Percentiles rank a stretch among this genome's conserved stretches.
These are phyloP conservation scores for Rhizophagus prolifer DNA, from an alignment of 192 early-diverging fungal species.

Conservation along the genomic window DNA sequence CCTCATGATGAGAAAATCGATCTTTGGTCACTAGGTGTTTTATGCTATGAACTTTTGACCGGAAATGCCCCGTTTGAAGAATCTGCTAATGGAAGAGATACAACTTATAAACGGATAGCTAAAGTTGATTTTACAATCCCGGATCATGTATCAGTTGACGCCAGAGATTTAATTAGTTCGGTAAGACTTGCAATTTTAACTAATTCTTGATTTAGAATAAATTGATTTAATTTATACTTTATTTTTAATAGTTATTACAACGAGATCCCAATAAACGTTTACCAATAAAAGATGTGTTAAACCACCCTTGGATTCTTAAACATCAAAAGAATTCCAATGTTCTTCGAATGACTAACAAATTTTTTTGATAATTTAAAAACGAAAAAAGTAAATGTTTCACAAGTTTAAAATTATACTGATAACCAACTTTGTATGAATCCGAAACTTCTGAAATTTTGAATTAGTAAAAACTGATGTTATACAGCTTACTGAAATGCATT, in stretches of 20 bases:
- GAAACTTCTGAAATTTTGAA: no score
- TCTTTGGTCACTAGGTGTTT: constrained; percentile 89
- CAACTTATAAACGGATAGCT: constrained; percentile 82
- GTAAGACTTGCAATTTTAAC: constrained; percentile 37
- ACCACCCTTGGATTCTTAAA: constrained; percentile 67
- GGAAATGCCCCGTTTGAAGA: constrained; percentile 85
- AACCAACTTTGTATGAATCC: no score
- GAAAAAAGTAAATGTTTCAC: no score
- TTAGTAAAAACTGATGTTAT: no score
- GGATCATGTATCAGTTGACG: constrained; percentile 71
- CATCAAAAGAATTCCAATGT: not conserved
- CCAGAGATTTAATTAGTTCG: constrained; percentile 81
- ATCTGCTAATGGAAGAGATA: constrained; percentile 31
- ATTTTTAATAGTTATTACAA: constrained; percentile 62
- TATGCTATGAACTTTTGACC: constrained; percentile 92
- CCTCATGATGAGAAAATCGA: constrained; percentile 82
- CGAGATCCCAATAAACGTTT: constrained; percentile 70
- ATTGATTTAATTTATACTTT: not conserved
- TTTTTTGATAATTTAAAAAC: no score
- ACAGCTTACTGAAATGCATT: no score
- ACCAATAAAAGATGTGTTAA: constrained; percentile 70
- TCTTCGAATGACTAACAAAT: no score
- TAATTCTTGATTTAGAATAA: not conserved
- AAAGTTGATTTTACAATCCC: constrained; percentile 82
- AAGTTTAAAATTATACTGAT: no score